Evolutionary conservation across 805 yeast species (phyloP), one percentile per base, ranked within the genome.

Genomic region (Saccharomycopsis fodiens): DNA sequence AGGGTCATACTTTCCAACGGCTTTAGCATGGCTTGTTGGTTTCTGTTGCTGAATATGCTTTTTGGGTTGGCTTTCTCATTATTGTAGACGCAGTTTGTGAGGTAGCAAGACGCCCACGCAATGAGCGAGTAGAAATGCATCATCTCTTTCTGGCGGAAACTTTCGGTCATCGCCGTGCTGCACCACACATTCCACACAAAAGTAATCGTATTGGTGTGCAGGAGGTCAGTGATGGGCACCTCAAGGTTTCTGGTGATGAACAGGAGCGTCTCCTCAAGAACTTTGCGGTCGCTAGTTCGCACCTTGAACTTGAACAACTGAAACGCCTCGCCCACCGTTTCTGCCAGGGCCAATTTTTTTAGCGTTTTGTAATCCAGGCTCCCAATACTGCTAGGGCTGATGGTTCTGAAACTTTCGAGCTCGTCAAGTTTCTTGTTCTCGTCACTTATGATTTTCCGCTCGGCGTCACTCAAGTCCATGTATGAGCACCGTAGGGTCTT

Each of bases 401-500:
- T 13, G 19, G 22, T 38, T 4, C 15, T 4, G 30, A 8, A 22
- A 10, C 17, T 21, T 13, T 23, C 17, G 13, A n/a, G 17, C 30
- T 19, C 42, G 17, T 22, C 29, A 13, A 13, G 10, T 20, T 38
- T 31, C 16, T 19, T 30, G 30, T 43, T 43, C 7, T 45, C 44
- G 23, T 47, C 47, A 16, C 7, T 6, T 21, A 47, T 32, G 3
- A 44, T 10, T 4, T 32, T 21, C 16, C 36, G 35, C 17, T 47
- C 43, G 6, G 29, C 45, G 27, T 47, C 44, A 16, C 27, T 35
- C 6, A 47, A 21, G 29, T 44, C 45, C 25, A 35, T 45, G 25
- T 47, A 47, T 10, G 45, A 41, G 27, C 51, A 47, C 30, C 48
- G 35, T 21, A 47, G 30, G 15, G 23, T 39, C 30, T 41, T 45